Evolutionary conservation across 768 basidiomycete genomes (phyloP), one percentile per base, ranked within the genome.

Genomic region (Macrocybe gigantea): DNA sequence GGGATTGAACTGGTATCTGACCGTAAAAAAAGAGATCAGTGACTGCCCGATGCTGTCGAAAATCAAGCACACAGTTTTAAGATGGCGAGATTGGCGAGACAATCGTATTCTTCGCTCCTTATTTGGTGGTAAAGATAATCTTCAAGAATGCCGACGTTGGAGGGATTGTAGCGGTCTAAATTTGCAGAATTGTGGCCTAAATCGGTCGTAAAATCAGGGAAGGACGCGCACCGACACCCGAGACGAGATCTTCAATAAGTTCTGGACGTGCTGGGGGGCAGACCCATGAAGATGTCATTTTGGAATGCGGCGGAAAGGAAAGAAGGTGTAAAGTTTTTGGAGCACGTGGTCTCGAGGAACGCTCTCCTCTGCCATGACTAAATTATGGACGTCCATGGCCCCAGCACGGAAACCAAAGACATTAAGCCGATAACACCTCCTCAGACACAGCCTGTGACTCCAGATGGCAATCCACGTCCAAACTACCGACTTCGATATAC

Each of bases 81-180:
- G 53, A 96, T 93, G 42, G 94, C 94, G 36, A 97, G 74, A 69
- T 98, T 97, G 31, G 95, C 92, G 37, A 97, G 79, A 57, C 90
- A 85, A 66, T 99, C 95, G 57, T 97, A 97, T 63, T 92, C 88
- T 56, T 87, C 84, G 58, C 82, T 86, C 56, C 87, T 79, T 53
- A 93, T 91, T 68, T 99, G 95, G 64, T 91, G 85, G 65, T 90
- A 91, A 50, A 98, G 82, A 70, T 98, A 97, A 63, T 97, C 95
- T 69, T 97, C 95, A 50, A 98, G 83, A 55, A 93, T 88, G 34
- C 82, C 74, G 50, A 95, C 83, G 64, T 98, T 98, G 45, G 85
- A 84, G 38, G 95, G 95, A 69, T 97, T 98, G 68, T 98, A 98
- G 50, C 95, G 86, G 74, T 98, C 95, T 96, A 40, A 49, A 41